These are phyloP conservation scores for Podospora comata DNA, from an alignment of 495 filamentous ascomycete genomes.

Conservation along the genomic window DNA sequence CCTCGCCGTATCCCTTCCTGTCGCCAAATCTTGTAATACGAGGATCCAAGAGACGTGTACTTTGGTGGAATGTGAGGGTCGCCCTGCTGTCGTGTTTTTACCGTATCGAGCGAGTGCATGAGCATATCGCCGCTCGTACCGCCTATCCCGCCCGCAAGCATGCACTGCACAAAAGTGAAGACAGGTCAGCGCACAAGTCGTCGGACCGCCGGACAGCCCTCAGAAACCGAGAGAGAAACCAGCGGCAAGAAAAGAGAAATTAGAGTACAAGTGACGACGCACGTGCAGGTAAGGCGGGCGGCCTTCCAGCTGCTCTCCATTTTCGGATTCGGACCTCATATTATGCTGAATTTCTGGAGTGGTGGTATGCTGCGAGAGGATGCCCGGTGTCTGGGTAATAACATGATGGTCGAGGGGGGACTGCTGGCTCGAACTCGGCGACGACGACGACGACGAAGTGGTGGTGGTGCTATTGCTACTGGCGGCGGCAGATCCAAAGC, in stretches of 20 bases:
- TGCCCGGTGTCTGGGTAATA: not conserved
- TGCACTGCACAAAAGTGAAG: conserved; percentile 56
- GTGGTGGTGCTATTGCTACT: conserved; percentile 14
- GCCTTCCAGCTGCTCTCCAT: conserved; percentile 42
- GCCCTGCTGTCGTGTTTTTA: conserved; percentile 98
- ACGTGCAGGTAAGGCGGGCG: conserved; percentile 49
- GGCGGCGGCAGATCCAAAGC: conserved; percentile 26
- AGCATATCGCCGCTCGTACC: conserved; percentile 93
- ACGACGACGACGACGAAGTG: conserved; percentile 9
- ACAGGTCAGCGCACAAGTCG: conserved; percentile 15
- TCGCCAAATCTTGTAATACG: conserved; percentile 86
- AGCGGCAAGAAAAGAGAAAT: not conserved
- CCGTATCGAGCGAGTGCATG: conserved; percentile 98
- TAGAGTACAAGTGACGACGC: conserved; percentile 18
- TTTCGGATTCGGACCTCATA: conserved; percentile 40
- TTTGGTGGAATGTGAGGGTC: conserved; percentile 87
- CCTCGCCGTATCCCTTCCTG: conserved; percentile 87
- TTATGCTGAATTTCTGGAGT: conserved; percentile 27
- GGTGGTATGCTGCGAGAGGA: conserved; percentile 10
- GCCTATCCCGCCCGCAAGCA: conserved; percentile 89
- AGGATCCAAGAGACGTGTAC: conserved; percentile 82
- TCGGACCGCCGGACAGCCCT: conserved; percentile 8
- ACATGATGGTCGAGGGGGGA: conserved; percentile 13
- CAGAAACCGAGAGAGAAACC: not conserved
- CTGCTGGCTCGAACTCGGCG: conserved; percentile 1